Base-by-base conservation (phyloP, 2,329 filamentous ascomycete genomes). In the Xylariaceae sp. region DNA sequence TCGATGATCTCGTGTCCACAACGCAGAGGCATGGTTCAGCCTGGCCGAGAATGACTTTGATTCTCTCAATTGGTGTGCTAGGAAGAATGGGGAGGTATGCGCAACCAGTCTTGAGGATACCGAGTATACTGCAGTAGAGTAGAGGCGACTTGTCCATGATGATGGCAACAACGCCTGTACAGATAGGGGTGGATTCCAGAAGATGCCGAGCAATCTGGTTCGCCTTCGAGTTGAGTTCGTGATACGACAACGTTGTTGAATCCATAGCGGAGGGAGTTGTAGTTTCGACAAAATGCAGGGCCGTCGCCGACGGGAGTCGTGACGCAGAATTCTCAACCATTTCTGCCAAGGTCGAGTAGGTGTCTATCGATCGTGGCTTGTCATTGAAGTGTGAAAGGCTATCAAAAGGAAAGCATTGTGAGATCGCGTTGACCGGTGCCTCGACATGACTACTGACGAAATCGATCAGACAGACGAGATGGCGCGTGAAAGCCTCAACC, bases 41-140 rank as follows among this genome's bases (percentile, higher is more conserved):
- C 65, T 90, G 84, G 1, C 73, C 63, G 13, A 95, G 64, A 18
- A 94, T 89, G 2, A 80, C 76, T 2, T 76, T 71, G 0, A 88
- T 76, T 54, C 89, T 80, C 8, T 84, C 79, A 0, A 69, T 18
- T 0, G 91, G 90, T 0, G 87, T 88, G n/a, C 82, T 84, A 0
- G 89, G 88, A 0, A 90, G 79, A 3, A 96, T 78, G 0, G 91
- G 90, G n/a, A 96, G 74, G 68, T 95, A 94, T 6, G 86, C 90
- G 67, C 86, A 87, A 7, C 90, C 90, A 4, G 84, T 77, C 68
- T 95, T 95, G 37, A 90, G 73, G 18, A 87, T 81, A 1, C 85
- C 91, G 35, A 96, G 77, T 30, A 96, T 89, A 0, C 85, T 80
- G 34, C 86, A 78, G 68, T 96, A 96, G 0, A 95, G 75, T 30